Conservation (phyloP, 805 yeast genomes). For the Zygosaccharomyces pseudorouxii region DNA sequence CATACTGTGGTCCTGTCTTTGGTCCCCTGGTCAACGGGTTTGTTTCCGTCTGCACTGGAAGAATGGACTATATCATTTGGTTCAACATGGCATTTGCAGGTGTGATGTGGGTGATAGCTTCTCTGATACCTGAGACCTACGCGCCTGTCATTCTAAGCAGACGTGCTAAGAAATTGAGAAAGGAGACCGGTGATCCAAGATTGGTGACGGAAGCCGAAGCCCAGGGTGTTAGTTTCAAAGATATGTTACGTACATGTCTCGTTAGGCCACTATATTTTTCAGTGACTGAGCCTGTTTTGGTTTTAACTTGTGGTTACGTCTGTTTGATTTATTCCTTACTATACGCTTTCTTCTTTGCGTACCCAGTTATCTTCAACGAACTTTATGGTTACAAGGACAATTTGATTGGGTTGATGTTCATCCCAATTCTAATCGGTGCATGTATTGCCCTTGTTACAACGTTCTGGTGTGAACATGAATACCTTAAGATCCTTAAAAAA, state of each 20-base stretch:
- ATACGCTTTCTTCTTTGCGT: slow-evolving; percentile 92
- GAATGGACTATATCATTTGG: slow-evolving; percentile 76
- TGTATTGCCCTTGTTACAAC: slow-evolving; percentile 67
- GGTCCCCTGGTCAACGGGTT: slow-evolving; percentile 90
- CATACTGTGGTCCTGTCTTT: slow-evolving; percentile 87
- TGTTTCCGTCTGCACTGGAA: slow-evolving; percentile 63
- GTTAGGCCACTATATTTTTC: slow-evolving; percentile 76
- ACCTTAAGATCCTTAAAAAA: slow-evolving; percentile 45
- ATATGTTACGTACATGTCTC: slow-evolving; percentile 67
- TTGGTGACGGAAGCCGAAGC: slow-evolving; percentile 94
- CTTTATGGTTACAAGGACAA: slow-evolving; percentile 76
- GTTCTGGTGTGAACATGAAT: slow-evolving; percentile 62
- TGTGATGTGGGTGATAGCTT: slow-evolving; percentile 62
- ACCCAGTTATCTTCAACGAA: slow-evolving; percentile 80
- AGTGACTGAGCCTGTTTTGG: slow-evolving; percentile 79
- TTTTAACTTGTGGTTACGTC: slow-evolving; percentile 77
- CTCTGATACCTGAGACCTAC: slow-evolving; percentile 82
- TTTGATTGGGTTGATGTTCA: slow-evolving; percentile 77
- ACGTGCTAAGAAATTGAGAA: slow-evolving; percentile 62
- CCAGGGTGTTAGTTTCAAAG: slow-evolving; percentile 61
- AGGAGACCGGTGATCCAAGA: slow-evolving; percentile 73
- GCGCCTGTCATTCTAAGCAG: slow-evolving; percentile 73
- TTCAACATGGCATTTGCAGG: slow-evolving; percentile 92
- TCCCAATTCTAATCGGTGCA: slow-evolving; percentile 89
- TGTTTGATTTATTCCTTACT: slow-evolving; percentile 85